Conservation (phyloP, 2,329 filamentous ascomycete species). For the Aspergillus amoenus region DNA sequence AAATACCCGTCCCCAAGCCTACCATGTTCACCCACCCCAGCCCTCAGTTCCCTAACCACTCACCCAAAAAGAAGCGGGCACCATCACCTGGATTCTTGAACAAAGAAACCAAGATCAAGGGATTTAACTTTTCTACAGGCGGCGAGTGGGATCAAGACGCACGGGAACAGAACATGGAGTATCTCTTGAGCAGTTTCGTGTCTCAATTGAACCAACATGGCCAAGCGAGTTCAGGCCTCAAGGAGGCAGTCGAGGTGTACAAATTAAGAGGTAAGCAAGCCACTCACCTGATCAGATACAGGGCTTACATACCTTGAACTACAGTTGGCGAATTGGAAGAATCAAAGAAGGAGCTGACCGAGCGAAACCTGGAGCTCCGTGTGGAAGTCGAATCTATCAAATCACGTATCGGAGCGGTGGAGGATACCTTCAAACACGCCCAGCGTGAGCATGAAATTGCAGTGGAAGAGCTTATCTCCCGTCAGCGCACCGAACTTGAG, state of each 20-base stretch:
- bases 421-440: constrained; percentile 52
- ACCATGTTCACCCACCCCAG: constrained; percentile 36
- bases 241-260: constrained; percentile 71
- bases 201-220: constrained; percentile 70
- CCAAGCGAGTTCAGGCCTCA: constrained; percentile 66
- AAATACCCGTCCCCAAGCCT: constrained; percentile 31
- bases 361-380: constrained; percentile 57
- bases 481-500: constrained; percentile 49
- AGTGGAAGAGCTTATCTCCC: constrained; percentile 53
- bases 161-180: constrained; percentile 73
- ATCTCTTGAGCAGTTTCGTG: constrained; percentile 69
- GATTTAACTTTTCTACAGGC: constrained; percentile 39
- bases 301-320: not conserved
- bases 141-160: constrained; percentile 71
- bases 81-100: constrained; percentile 58
- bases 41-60: constrained; percentile 33
- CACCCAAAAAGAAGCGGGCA: constrained; percentile 30
- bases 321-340: constrained; percentile 60
- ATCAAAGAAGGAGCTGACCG: constrained; percentile 50
- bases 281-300: not conserved
- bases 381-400: constrained; percentile 66
- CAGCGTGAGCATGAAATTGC: constrained; percentile 53
- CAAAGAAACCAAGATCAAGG: constrained; percentile 73
- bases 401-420: constrained; percentile 51
- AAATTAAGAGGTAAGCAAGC: constrained; percentile 67